phyloP scores from a whole-genome alignment of 2,329 filamentous ascomycete species.

The Keithomyces neogunnii region DNA sequence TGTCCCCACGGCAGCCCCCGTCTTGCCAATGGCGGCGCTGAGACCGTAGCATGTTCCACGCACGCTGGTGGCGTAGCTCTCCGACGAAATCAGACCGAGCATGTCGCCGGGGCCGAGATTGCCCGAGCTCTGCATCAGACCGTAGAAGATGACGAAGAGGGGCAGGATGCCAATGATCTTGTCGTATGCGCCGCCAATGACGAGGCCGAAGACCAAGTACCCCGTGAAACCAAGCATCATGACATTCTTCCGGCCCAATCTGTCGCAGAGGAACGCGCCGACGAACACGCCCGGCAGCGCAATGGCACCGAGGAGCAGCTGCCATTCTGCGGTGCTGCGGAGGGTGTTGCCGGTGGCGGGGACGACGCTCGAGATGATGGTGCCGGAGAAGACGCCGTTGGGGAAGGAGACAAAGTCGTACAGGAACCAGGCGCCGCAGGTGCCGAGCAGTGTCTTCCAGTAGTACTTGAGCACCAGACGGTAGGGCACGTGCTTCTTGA shows the following conservation, averaged over 20 bases:
- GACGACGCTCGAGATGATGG: conserved; percentile 31
- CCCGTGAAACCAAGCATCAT: conserved; percentile 43
- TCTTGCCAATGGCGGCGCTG: conserved; percentile 42
- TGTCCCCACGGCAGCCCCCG: conserved; percentile 41
- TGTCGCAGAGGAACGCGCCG: conserved; percentile 38
- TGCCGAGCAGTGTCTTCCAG: conserved; percentile 45
- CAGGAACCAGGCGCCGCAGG: conserved; percentile 47
- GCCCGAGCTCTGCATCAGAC: conserved; percentile 39
- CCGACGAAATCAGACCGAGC: conserved; percentile 40
- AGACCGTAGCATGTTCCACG: conserved; percentile 42
- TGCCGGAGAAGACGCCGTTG: conserved; percentile 36
- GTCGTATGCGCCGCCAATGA: conserved; percentile 40
- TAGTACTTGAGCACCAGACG: conserved; percentile 41
- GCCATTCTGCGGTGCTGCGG: conserved; percentile 36
- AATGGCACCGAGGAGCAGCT: conserved; percentile 34
- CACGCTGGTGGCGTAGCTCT: conserved; percentile 43
- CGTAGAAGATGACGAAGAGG: conserved; percentile 43
- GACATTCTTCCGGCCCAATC: conserved; percentile 38
- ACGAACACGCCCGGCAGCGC: conserved; percentile 41
- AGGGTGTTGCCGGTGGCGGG: conserved; percentile 25
- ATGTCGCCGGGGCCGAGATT: conserved; percentile 43
- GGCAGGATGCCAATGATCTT: conserved; percentile 39
- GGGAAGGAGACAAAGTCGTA: conserved; percentile 41
- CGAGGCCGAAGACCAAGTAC: conserved; percentile 42
- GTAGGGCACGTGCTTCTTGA: conserved; percentile 43